Evolutionary conservation across 2,329 filamentous ascomycete genomes (phyloP), one percentile per base, ranked within the genome.

Genomic region (Neonectria punicea): DNA sequence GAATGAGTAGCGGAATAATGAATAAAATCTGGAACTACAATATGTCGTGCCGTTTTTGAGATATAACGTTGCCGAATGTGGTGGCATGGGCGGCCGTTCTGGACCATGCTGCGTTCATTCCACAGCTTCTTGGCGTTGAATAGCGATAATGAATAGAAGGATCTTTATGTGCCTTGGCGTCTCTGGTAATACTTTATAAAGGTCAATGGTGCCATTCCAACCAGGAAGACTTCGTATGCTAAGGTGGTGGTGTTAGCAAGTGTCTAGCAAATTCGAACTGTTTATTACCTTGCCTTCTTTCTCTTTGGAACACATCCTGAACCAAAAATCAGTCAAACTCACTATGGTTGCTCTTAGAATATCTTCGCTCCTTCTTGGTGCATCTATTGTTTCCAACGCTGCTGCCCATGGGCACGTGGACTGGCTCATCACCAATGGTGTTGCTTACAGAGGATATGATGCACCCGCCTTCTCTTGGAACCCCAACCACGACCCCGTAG

Each of bases 381-480:
- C 54, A 22, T 36, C 39, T 7, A 58, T 41, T 18, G 53, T 14
- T 3, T 36, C 30, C 0, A 28, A 60, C 3, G 61, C 69, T 4
- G 28, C 62, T 5, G 67, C 70, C 2, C 72, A 74, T 8, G 72
- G 72, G 3, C 72, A 74, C 50, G 71, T 74, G 0, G 72, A 74
- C 25, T 74, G 72, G 72, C 69, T 74, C 1, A 63, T 74, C 13
- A 66, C 70, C 3, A 65, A 71, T 14, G 69, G 70, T 6, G 57
- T 73, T 1, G 72, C 72, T 0, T 74, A 61, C 13, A 34, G 70
- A 13, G 71, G 72, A 1, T 74, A 74, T 6, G 69, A 71, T 46
- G 71, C 72, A 0, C 72, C 72, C 2, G 56, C 69, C 6, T 65
- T 73, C 47, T 70, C 67, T 1, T 70, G 70, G 71, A 74, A 74